A percentile compares a stretch with the other conserved stretches of the same genome.
Conservation (phyloP, 371 early-diverging fungal species). For the Parasitella parasitica region DNA sequence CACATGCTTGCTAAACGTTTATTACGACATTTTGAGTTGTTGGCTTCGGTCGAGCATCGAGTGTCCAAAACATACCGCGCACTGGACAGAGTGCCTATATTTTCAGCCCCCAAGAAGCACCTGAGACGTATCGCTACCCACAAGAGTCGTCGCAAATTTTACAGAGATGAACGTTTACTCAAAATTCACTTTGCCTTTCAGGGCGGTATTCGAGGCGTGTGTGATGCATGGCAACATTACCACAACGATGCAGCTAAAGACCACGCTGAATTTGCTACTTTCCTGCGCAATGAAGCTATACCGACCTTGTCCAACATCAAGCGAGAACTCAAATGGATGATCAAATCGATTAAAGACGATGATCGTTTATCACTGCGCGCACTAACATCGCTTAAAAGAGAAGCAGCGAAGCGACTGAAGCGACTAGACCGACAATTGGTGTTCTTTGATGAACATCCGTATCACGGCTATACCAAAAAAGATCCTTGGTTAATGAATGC, state of each 20-base stretch:
- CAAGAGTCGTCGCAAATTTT: not conserved
- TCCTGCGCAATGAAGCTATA: constrained; percentile 30
- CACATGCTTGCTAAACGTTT: constrained; percentile 26
- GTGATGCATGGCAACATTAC: constrained; percentile 37
- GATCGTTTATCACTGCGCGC: constrained; percentile 32
- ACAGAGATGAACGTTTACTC: constrained; percentile 11
- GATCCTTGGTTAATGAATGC: constrained; percentile 50
- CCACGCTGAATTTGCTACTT: constrained; percentile 29
- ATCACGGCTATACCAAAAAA: constrained; percentile 27
- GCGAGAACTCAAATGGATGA: constrained; percentile 39
- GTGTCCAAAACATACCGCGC: constrained; percentile 35
- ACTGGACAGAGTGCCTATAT: constrained; percentile 14
- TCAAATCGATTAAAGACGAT: constrained; percentile 33
- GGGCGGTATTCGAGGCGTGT: constrained; percentile 28
- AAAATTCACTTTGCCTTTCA: constrained; percentile 27
- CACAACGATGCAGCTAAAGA: constrained; percentile 25
- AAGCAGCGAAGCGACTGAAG: constrained; percentile 26
- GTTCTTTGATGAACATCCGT: constrained; percentile 42
- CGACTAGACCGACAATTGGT: constrained; percentile 31
- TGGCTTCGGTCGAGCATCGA: constrained; percentile 27
- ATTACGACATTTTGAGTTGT: constrained; percentile 24
- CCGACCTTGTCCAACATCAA: constrained; percentile 36
- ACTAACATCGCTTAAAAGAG: constrained; percentile 27
- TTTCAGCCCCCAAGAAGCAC: not conserved
- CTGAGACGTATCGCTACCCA: not conserved